These are phyloP conservation scores for Phoma sp. DNA, from an alignment of 2,329 filamentous ascomycete species.

Conservation along the genomic window DNA sequence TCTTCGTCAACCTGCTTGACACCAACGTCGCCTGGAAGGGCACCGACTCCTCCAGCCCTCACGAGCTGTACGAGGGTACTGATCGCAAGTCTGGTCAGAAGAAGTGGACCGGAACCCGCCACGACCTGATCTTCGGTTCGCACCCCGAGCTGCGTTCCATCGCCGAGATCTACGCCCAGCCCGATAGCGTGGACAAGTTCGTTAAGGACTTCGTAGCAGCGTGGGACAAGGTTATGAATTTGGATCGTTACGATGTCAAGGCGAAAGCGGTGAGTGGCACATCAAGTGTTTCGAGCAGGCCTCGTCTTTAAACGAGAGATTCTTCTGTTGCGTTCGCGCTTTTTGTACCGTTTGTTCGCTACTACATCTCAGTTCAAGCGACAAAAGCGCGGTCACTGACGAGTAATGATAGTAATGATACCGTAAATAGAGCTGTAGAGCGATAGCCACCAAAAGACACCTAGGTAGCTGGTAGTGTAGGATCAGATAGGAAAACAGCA, in stretches of 20 bases:
- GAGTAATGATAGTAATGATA: conserved; percentile 32
- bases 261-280: conserved; percentile 42
- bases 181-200: conserved; percentile 69
- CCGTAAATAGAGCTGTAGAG: conserved; percentile 26
- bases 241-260: conserved; percentile 70
- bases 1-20: conserved; percentile 81
- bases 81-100: conserved; percentile 70
- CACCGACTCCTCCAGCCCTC: conserved; percentile 47
- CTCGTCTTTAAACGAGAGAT: conserved; percentile 32
- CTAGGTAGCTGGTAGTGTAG: conserved; percentile 24
- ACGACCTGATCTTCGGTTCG: conserved; percentile 75
- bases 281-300: conserved; percentile 34
- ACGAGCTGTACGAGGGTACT: conserved; percentile 67
- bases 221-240: conserved; percentile 78
- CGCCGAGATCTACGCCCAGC: conserved; percentile 71
- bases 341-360: conserved; percentile 16
- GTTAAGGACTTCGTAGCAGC: conserved; percentile 74
- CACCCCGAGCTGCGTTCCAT: conserved; percentile 76
- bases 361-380: conserved; percentile 4
- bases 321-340: conserved; percentile 18
- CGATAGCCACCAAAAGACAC: conserved; percentile 27
- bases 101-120: conserved; percentile 74
- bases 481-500: conserved; percentile 14
- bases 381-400: conserved; percentile 29
- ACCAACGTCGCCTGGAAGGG: conserved; percentile 70